Conservation (phyloP, 2,329 filamentous ascomycete species). For the Paecilomyces formosus region DNA sequence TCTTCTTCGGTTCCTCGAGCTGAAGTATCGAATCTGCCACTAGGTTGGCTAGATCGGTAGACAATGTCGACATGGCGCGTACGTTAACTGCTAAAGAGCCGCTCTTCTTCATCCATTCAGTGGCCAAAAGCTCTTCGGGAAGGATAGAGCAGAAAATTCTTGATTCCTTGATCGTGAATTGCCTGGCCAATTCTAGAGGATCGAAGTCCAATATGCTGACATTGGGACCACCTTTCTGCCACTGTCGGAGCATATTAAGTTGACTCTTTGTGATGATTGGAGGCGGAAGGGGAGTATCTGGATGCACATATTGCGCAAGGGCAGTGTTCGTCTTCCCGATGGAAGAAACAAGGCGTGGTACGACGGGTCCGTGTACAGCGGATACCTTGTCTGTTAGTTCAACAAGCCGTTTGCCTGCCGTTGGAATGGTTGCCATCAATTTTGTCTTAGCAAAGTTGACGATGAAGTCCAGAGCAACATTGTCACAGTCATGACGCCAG, state of each 20-base stretch:
- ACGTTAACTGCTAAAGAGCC: conserved; percentile 78
- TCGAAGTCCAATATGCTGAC: conserved; percentile 86
- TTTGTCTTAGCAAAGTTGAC: conserved; percentile 70
- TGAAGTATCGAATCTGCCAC: conserved; percentile 89
- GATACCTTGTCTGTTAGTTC: conserved; percentile 76
- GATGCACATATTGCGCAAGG: conserved; percentile 60
- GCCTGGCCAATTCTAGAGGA: conserved; percentile 79
- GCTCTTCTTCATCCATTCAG: conserved; percentile 88
- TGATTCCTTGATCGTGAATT: conserved; percentile 89
- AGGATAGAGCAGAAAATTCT: conserved; percentile 84
- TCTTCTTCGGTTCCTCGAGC: conserved; percentile 84
- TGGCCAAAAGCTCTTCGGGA: conserved; percentile 82
- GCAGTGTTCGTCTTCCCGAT: conserved; percentile 83
- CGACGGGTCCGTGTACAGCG: conserved; percentile 63
- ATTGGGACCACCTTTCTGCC: conserved; percentile 62
- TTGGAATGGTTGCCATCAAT: conserved; percentile 61
- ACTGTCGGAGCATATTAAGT: conserved; percentile 61
- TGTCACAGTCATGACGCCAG: conserved; percentile 79
- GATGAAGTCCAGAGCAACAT: conserved; percentile 67
- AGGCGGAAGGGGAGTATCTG: conserved; percentile 64
- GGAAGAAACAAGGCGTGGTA: conserved; percentile 74
- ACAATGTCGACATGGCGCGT: conserved; percentile 85
- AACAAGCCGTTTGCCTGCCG: conserved; percentile 69
- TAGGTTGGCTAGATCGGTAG: conserved; percentile 84
- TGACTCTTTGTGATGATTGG: conserved; percentile 70